Conservation (phyloP, 176 grass and related monocot species). For the Poa pratensis region DNA sequence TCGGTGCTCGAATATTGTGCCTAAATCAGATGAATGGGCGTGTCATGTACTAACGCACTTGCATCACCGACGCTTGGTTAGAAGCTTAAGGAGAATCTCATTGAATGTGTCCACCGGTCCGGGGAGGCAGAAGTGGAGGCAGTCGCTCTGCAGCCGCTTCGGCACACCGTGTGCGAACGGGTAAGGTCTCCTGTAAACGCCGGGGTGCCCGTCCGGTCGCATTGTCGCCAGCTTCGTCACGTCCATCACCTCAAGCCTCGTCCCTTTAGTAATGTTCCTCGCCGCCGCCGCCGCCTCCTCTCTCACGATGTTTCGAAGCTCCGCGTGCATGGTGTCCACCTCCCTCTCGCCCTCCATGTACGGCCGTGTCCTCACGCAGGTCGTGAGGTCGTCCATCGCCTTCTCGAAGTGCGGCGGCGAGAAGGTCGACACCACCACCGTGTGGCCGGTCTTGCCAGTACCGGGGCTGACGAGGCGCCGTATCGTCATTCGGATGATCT, state of each 20-base stretch:
- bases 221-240: conserved; percentile 66
- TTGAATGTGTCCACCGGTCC: conserved; percentile 70
- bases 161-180: conserved; percentile 45
- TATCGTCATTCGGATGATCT: conserved; percentile 27
- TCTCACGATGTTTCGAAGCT: conserved; percentile 54
- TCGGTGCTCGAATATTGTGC: too few species aligned
- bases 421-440: conserved; percentile 58
- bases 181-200: conserved; percentile 55
- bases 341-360: conserved; percentile 64
- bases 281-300: conserved; percentile 46
- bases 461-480: conserved; percentile 5
- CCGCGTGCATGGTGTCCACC: conserved; percentile 38
- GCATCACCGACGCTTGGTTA: not conserved
- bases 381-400: conserved; percentile 35
- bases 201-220: conserved; percentile 69
- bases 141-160: conserved; percentile 49
- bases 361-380: conserved; percentile 59
- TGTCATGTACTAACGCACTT: not conserved
- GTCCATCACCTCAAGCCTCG: conserved; percentile 61
- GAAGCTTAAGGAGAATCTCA: conserved; percentile 55
- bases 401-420: conserved; percentile 67
- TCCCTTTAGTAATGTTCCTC: not conserved
- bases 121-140: conserved; percentile 73
- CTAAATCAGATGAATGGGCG: too few species aligned
- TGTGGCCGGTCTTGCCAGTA: not conserved